Percentiles rank a stretch among this genome's conserved stretches.
Evolutionary conservation across 1,139 yeast genomes (phyloP).

Genomic region (Hemisphaericaspora xylofermentans): DNA sequence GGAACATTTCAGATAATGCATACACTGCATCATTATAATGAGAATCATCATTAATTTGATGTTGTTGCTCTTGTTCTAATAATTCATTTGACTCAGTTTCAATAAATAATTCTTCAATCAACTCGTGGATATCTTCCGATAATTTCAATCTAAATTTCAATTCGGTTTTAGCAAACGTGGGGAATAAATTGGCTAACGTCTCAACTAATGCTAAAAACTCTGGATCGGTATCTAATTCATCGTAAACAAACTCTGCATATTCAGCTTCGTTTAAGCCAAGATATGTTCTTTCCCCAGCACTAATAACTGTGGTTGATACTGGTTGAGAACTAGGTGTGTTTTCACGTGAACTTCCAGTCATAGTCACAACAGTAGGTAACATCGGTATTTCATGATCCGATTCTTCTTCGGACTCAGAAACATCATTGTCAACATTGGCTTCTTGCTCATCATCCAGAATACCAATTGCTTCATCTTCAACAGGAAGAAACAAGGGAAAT

Average conservation of each 20-base stretch:
- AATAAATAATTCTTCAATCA: conserved; percentile 23
- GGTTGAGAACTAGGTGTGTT: neutral
- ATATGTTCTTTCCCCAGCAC: neutral
- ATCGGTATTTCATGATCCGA: neutral
- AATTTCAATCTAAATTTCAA: conserved; percentile 23
- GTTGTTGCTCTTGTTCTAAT: conserved; percentile 5
- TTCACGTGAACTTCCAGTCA: neutral
- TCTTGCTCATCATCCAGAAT: neutral
- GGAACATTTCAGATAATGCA: conserved; percentile 23
- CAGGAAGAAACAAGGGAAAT: conserved; percentile 1
- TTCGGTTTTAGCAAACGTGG: conserved; percentile 26
- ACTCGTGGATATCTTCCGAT: conserved; percentile 19
- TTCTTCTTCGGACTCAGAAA: neutral
- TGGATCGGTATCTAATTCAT: conserved; percentile 13
- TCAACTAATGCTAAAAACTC: conserved; percentile 19
- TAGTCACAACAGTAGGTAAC: neutral
- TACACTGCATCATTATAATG: conserved; percentile 8
- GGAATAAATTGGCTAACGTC: conserved; percentile 28
- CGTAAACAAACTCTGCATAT: conserved; percentile 9
- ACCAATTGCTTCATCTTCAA: neutral
- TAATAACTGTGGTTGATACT: neutral
- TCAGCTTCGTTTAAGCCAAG: conserved; percentile 6
- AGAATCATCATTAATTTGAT: conserved; percentile 1
- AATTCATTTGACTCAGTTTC: conserved; percentile 17
- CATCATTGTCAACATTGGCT: neutral